Conservation (phyloP, 345 rosid species). For the Melastoma malabathricum region DNA sequence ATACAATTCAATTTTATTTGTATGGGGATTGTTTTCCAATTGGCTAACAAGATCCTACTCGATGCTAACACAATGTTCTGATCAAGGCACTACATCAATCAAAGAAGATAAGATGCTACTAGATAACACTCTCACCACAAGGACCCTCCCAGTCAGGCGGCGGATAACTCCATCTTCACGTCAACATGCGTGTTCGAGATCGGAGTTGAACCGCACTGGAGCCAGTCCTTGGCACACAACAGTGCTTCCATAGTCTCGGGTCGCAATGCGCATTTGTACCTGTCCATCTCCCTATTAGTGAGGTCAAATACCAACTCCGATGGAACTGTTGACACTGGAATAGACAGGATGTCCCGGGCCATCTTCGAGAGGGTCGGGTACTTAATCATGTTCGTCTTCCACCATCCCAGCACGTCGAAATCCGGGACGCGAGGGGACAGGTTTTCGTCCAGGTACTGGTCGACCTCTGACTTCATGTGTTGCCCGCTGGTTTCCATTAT, state of each 20-base stretch:
- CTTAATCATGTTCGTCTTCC: constrained; percentile 78
- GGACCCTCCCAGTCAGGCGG: background rate
- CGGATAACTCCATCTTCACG: constrained; percentile 51
- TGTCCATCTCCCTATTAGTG: constrained; percentile 42
- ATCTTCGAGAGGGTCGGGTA: constrained; percentile 75
- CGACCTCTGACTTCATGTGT: constrained; percentile 69
- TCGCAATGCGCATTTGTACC: constrained; percentile 53
- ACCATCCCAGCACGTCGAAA: constrained; percentile 78
- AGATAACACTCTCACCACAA: no score
- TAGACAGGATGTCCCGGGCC: constrained; percentile 69
- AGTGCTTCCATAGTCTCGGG: constrained; percentile 89
- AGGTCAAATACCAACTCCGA: constrained; percentile 50
- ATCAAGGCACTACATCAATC: constrained; percentile 5
- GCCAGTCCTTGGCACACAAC: constrained; percentile 83
- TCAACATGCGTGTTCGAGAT: constrained; percentile 25
- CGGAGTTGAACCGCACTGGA: constrained; percentile 28
- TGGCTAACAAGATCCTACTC: no score
- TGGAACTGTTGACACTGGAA: constrained; percentile 48
- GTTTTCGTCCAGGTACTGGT: constrained; percentile 77
- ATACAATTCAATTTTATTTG: background rate
- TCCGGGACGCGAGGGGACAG: constrained; percentile 63
- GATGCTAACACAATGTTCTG: background rate
- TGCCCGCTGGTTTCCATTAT: constrained; percentile 67
- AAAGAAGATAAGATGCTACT: constrained; percentile 1
- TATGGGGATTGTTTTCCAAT: no score